Conservation (phyloP, 495 filamentous ascomycete genomes). For the Clohesyomyces aquaticus region DNA sequence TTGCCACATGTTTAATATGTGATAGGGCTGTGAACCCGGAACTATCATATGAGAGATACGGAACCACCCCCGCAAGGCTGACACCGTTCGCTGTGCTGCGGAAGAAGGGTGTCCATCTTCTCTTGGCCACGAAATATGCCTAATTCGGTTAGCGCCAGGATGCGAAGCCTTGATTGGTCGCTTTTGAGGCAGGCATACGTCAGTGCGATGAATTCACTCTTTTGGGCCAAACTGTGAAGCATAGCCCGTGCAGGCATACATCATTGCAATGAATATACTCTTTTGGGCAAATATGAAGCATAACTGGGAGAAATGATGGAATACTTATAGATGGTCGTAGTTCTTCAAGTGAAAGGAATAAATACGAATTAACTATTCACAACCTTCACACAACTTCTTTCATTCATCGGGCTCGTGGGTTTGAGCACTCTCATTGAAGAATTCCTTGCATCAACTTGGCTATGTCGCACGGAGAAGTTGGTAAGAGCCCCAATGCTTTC, state of each 20-base stretch:
- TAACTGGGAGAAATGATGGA: neutral
- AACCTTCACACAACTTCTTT: too few relatives aligned
- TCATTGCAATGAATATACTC: neutral
- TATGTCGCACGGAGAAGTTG: neutral
- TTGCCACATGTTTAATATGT: too few relatives aligned
- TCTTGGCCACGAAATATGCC: neutral
- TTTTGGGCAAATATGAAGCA: neutral
- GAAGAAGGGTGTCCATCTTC: neutral
- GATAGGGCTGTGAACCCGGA: neutral
- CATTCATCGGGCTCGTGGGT: too few relatives aligned
- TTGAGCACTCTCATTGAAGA: too few relatives aligned
- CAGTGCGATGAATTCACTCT: neutral
- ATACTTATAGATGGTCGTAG: neutral
- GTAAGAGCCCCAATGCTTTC: neutral
- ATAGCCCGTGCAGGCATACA: too few relatives aligned
- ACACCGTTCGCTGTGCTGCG: too few relatives aligned
- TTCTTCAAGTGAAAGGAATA: neutral
- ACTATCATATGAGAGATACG: neutral
- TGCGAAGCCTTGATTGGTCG: neutral
- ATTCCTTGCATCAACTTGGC: too few relatives aligned
- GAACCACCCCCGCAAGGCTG: neutral
- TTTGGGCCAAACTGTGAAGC: neutral
- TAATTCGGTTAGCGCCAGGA: neutral
- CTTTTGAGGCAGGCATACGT: neutral
- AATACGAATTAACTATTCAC: too few relatives aligned